Conservation (phyloP, 352 stramenopile species). For the Blastocystis sp. region DNA sequence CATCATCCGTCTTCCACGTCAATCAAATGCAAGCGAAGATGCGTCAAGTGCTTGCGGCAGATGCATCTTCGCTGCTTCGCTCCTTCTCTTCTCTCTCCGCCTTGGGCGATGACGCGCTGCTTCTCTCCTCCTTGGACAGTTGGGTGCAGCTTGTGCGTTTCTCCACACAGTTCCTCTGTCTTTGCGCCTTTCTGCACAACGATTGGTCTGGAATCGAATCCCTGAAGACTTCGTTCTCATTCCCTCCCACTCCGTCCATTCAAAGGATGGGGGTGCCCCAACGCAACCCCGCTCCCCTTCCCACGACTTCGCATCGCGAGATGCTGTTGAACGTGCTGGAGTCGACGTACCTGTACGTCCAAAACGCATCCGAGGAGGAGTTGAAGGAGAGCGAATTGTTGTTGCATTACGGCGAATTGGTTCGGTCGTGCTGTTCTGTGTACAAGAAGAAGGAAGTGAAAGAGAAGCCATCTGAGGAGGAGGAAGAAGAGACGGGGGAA, state of each 20-base stretch:
- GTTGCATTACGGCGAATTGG: background rate
- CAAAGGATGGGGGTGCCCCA: background rate
- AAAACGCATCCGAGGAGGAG: background rate
- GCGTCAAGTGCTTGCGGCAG: background rate
- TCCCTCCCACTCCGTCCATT: background rate
- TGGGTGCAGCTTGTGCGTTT: background rate
- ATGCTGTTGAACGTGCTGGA: background rate
- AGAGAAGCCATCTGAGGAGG: background rate
- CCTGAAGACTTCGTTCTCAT: background rate
- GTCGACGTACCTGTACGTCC: background rate
- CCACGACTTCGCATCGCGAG: background rate
- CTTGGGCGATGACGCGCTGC: background rate
- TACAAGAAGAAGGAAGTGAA: background rate
- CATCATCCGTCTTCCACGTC: too few species aligned
- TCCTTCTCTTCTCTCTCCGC: background rate
- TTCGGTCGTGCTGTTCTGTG: background rate
- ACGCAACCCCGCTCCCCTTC: background rate
- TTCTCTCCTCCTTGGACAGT: slow-evolving; percentile 13
- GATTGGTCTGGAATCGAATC: background rate
- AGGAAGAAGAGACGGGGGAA: background rate
- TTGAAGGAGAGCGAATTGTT: background rate
- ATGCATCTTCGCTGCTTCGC: background rate
- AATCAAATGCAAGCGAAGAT: too few species aligned
- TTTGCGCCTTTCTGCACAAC: background rate
- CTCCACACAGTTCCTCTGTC: background rate